A percentile compares a stretch with the other conserved stretches of the same genome.
Conservation (phyloP, 108 stramenopile species). For the Epithemia pelagica region DNA sequence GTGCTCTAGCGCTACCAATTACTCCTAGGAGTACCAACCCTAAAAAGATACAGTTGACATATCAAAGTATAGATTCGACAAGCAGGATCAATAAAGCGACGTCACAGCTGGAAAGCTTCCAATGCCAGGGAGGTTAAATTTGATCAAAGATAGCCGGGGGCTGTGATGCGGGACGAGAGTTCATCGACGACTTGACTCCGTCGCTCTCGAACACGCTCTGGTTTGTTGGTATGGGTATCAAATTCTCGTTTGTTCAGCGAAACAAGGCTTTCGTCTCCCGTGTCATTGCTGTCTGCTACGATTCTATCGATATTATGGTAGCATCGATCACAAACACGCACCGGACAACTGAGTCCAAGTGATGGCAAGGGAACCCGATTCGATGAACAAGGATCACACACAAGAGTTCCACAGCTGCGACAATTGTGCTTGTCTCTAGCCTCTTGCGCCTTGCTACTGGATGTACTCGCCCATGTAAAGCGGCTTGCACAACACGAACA, state of each 20-base stretch:
- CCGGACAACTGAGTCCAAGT: conserved; percentile 73
- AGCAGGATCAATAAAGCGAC: no score
- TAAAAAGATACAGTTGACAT: no score
- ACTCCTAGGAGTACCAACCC: no score
- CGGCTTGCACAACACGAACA: conserved; percentile 84
- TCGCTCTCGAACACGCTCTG: conserved; percentile 35
- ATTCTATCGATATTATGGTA: conserved; percentile 74
- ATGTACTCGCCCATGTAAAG: conserved; percentile 95
- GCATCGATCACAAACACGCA: conserved; percentile 94
- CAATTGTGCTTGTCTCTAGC: conserved; percentile 96
- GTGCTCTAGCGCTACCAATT: no score
- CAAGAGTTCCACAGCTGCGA: conserved; percentile 86
- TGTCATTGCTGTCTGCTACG: not conserved
- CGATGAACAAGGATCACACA: conserved; percentile 90
- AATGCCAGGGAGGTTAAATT: no score
- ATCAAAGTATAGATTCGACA: no score
- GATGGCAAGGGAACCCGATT: conserved; percentile 82
- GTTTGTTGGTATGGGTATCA: no score
- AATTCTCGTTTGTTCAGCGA: not conserved
- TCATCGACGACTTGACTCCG: conserved; percentile 70
- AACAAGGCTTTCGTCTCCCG: not conserved
- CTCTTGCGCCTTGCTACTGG: conserved; percentile 79
- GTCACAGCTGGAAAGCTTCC: no score
- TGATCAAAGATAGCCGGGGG: not conserved
- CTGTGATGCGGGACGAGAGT: conserved; percentile 22